Conservation (phyloP, 345 rosid genomes). For the Ceriops decandra region DNA sequence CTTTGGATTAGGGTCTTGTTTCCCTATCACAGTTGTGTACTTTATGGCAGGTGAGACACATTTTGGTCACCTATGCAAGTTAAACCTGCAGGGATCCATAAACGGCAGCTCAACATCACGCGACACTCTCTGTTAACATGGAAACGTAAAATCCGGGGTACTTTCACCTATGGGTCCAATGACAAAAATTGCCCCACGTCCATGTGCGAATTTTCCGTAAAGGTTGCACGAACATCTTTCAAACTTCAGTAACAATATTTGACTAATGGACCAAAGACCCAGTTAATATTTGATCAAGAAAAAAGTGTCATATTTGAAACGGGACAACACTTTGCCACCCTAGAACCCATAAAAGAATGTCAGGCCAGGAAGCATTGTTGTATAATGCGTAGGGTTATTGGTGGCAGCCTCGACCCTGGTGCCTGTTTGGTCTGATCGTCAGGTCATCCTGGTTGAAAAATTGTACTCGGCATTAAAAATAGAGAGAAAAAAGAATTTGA, state of each 20-base stretch:
- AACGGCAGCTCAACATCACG: constrained; percentile 19
- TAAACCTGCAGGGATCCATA: constrained; percentile 7
- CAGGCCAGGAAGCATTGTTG: constrained; percentile 18
- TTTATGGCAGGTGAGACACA: background rate
- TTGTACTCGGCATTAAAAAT: background rate
- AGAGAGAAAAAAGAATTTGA: background rate
- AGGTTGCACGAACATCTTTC: background rate
- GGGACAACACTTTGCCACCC: background rate
- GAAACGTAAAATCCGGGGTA: constrained; percentile 34
- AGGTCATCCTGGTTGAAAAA: background rate
- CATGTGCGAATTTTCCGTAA: background rate
- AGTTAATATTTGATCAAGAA: background rate
- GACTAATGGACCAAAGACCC: constrained; percentile 15
- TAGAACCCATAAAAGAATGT: constrained; percentile 28
- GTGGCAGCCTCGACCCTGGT: constrained; percentile 38
- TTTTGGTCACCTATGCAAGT: background rate
- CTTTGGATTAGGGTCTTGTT: background rate
- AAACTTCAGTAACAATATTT: constrained; percentile 10
- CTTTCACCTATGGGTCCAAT: background rate
- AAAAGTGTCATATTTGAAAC: background rate
- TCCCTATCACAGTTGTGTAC: too few relatives aligned
- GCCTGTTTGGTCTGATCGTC: constrained; percentile 21
- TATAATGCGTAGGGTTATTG: constrained; percentile 5
- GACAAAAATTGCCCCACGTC: constrained; percentile 8
- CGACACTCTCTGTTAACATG: constrained; percentile 22